Evolutionary conservation across 176 grass and related monocot species (phyloP).

Genomic region (Dactylis glomerata): DNA sequence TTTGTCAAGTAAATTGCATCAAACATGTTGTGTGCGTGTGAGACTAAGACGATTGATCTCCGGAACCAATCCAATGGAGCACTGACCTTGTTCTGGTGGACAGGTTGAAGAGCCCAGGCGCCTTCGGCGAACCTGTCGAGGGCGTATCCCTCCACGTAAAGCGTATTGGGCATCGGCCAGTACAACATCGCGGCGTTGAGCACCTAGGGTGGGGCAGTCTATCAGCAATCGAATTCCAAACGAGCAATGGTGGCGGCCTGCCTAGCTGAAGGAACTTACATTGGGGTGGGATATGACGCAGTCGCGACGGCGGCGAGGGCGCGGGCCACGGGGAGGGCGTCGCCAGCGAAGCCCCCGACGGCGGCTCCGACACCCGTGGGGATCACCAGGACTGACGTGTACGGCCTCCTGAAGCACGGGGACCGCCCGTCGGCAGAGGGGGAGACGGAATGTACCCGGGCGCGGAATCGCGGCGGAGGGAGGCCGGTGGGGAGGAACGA

Average conservation of each 20-base stretch:
- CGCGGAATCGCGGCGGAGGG: not conserved
- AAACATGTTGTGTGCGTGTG: not conserved
- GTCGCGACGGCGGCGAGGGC: conserved; percentile 60
- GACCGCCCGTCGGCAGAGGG: not conserved
- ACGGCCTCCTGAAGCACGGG: conserved; percentile 55
- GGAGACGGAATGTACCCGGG: not conserved
- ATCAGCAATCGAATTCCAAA: not conserved
- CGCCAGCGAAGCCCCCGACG: conserved; percentile 83
- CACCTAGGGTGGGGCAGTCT: conserved; percentile 38
- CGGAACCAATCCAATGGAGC: not conserved
- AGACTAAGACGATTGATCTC: too few relatives aligned
- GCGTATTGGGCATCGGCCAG: conserved; percentile 70
- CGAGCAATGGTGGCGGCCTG: not conserved
- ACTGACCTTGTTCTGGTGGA: conserved; percentile 84
- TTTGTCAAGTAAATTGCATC: not conserved
- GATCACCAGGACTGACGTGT: conserved; percentile 84
- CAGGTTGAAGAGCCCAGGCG: conserved; percentile 73
- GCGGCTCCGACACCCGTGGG: conserved; percentile 80
- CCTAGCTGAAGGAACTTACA: conserved; percentile 8
- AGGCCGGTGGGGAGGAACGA: not conserved
- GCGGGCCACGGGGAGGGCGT: conserved; percentile 80
- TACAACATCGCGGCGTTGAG: conserved; percentile 89
- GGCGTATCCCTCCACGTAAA: conserved; percentile 88
- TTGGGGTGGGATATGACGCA: conserved; percentile 96
- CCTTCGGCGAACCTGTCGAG: conserved; percentile 83